Percentiles rank a stretch among this genome's conserved stretches.
These are phyloP conservation scores for Scleromitrula shiraiana DNA, from an alignment of 2,329 filamentous ascomycete species.

Conservation along the genomic window DNA sequence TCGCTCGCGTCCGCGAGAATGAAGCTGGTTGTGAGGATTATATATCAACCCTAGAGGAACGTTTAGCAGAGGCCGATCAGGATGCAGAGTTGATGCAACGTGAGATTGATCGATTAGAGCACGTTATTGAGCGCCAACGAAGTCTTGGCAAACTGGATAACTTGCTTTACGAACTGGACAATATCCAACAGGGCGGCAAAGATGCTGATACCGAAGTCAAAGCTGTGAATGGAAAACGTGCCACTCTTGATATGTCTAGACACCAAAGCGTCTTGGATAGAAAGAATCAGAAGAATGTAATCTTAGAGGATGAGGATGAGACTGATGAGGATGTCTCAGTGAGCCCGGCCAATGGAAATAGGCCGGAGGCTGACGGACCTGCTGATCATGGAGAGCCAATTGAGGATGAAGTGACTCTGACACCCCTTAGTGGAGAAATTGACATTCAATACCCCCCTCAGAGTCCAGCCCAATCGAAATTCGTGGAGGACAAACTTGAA, in stretches of 20 bases:
- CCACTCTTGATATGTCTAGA: conserved; percentile 34
- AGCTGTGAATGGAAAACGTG: conserved; percentile 38
- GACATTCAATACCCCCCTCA: conserved; percentile 35
- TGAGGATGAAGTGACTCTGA: conserved; percentile 30
- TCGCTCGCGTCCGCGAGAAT: conserved; percentile 78
- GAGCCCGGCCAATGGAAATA: conserved; percentile 14
- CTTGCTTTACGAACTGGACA: conserved; percentile 81
- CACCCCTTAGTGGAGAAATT: conserved; percentile 27
- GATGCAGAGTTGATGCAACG: conserved; percentile 95
- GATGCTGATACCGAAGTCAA: conserved; percentile 30
- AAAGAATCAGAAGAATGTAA: conserved; percentile 45
- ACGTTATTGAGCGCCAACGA: conserved; percentile 89
- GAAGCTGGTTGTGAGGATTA: conserved; percentile 91
- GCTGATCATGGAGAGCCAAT: conserved; percentile 30
- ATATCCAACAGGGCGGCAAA: conserved; percentile 55
- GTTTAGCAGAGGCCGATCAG: conserved; percentile 90
- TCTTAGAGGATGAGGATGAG: conserved; percentile 40
- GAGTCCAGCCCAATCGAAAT: conserved; percentile 73
- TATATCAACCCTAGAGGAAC: conserved; percentile 92
- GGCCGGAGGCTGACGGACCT: conserved; percentile 27
- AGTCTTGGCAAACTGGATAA: conserved; percentile 93
- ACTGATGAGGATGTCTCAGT: conserved; percentile 17
- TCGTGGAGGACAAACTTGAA: conserved; percentile 88
- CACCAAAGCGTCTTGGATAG: conserved; percentile 45
- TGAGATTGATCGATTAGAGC: conserved; percentile 87